A percentile compares a stretch with the other conserved stretches of the same genome.
Evolutionary conservation across 352 stramenopile species (phyloP).

Genomic region (Globisporangium apiculatum): DNA sequence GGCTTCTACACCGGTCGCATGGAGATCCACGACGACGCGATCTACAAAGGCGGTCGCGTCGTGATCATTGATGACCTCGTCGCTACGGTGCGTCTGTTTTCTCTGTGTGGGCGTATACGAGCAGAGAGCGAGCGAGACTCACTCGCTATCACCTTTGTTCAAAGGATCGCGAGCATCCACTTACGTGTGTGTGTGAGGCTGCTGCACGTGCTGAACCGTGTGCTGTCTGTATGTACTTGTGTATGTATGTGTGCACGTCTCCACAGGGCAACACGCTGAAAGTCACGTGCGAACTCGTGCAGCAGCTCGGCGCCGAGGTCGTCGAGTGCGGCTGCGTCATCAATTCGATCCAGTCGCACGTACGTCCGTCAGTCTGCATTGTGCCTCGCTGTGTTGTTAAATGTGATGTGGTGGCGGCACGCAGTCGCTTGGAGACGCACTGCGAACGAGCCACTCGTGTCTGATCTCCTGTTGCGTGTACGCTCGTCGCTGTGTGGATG

Average conservation of each 20-base stretch:
- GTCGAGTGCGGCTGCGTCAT: constrained; percentile 80
- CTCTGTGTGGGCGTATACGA: too few relatives aligned
- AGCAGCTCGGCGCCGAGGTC: constrained; percentile 57
- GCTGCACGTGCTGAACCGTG: too few relatives aligned
- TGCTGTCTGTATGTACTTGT: not conserved
- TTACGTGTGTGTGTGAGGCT: not conserved
- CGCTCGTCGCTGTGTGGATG: too few relatives aligned
- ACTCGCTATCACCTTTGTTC: too few relatives aligned
- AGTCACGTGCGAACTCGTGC: constrained; percentile 70
- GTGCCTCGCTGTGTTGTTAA: not conserved
- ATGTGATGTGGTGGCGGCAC: too few relatives aligned
- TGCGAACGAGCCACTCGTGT: too few relatives aligned
- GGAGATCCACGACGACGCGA: constrained; percentile 81
- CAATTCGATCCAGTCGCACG: constrained; percentile 44
- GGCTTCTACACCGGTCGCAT: constrained; percentile 66
- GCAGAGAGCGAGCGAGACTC: too few relatives aligned
- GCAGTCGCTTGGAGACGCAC: too few relatives aligned
- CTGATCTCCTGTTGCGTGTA: too few relatives aligned
- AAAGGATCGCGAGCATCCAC: too few relatives aligned
- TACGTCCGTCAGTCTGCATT: constrained; percentile 9
- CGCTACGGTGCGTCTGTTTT: constrained; percentile 39
- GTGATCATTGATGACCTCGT: constrained; percentile 80
- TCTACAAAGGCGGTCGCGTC: constrained; percentile 55
- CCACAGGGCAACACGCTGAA: constrained; percentile 69
- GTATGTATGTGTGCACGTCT: not conserved